Percentiles rank a stretch among this genome's conserved stretches.
Evolutionary conservation across 257 asterid species (phyloP).

Genomic region (Solanum chaucha): DNA sequence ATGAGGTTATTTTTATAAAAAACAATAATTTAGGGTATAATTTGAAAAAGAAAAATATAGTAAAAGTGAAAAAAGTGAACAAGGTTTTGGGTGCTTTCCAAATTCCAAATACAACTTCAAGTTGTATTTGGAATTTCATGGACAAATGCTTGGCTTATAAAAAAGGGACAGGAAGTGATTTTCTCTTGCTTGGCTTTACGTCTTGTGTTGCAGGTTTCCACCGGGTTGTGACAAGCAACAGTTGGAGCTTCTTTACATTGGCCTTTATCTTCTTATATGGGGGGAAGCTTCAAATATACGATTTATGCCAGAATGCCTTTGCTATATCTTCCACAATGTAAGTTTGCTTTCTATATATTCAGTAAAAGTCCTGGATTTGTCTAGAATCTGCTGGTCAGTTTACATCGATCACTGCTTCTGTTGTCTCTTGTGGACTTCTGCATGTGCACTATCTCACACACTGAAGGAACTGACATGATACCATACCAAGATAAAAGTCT

Average conservation of each 20-base stretch:
- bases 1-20: background rate
- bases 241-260: conserved; percentile 86
- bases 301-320: conserved; percentile 96
- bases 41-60: background rate
- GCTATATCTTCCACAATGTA: conserved; percentile 94
- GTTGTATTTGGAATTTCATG: background rate
- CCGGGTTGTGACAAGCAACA: conserved; percentile 54
- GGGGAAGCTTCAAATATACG: conserved; percentile 99
- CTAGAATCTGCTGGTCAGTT: background rate
- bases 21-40: background rate
- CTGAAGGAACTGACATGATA: background rate
- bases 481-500: background rate
- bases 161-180: background rate
- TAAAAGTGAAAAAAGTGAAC: background rate
- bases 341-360: conserved; percentile 14
- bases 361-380: background rate
- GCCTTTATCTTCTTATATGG: conserved; percentile 96
- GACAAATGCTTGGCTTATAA: background rate
- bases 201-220: conserved; percentile 46
- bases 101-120: background rate
- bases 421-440: background rate
- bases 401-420: background rate
- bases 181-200: background rate
- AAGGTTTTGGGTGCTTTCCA: background rate
- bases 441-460: background rate